Conservation (phyloP, 2,329 filamentous ascomycete species). For the Tolypocladium inflatum region DNA sequence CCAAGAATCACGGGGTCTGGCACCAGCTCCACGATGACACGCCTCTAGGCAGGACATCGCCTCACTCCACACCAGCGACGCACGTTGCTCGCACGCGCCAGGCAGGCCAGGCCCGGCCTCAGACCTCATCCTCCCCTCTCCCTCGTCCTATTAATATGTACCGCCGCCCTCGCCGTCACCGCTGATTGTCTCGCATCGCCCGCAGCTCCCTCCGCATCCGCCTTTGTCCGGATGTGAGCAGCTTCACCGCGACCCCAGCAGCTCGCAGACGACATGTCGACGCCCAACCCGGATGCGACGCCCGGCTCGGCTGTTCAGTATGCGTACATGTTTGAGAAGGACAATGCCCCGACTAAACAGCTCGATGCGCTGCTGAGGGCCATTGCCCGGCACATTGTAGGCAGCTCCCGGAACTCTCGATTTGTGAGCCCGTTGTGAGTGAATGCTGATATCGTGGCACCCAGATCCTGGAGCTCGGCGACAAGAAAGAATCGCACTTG, state of each 20-base stretch:
- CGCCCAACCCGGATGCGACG: slow-evolving; percentile 12
- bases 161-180: neutral
- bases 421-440: neutral
- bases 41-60: neutral
- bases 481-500: slow-evolving; percentile 41
- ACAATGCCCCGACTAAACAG: slow-evolving; percentile 58
- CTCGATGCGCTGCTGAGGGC: slow-evolving; percentile 60
- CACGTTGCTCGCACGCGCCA: neutral
- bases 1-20: neutral
- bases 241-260: neutral
- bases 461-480: slow-evolving; percentile 49
- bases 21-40: neutral
- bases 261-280: slow-evolving; percentile 8
- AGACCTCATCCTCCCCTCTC: neutral
- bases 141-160: neutral
- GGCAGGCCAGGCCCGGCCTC: neutral
- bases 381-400: slow-evolving; percentile 62
- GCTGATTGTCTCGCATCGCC: neutral
- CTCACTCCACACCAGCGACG: neutral
- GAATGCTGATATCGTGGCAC: neutral
- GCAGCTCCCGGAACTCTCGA: slow-evolving; percentile 13
- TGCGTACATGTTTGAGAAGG: slow-evolving; percentile 56
- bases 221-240: neutral
- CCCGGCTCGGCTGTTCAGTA: slow-evolving; percentile 32
- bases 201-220: neutral